A percentile compares a stretch with the other conserved stretches of the same genome.
Conservation (phyloP, 495 filamentous ascomycete genomes). For the Penicillium verhagenii region DNA sequence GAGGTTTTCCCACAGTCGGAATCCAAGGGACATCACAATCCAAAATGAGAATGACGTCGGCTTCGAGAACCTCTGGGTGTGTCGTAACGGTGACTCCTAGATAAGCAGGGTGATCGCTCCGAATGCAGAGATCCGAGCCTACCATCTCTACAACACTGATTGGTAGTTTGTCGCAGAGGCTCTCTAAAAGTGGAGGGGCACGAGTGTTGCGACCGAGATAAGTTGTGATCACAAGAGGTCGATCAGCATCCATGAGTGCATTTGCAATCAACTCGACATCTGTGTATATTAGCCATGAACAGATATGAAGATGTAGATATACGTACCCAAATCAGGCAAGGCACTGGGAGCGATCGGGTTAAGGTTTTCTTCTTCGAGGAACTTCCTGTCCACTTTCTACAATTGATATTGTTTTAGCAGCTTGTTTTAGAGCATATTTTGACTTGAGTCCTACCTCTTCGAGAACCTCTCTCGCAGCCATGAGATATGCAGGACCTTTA, state of each 20-base stretch:
- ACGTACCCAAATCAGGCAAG: conserved; percentile 54
- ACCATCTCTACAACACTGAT: conserved; percentile 80
- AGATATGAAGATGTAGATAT: background rate
- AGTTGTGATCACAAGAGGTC: conserved; percentile 74
- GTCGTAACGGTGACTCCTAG: conserved; percentile 68
- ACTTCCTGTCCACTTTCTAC: conserved; percentile 33
- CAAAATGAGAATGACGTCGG: conserved; percentile 81
- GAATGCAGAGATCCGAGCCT: conserved; percentile 88
- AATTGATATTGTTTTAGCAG: conserved; percentile 24
- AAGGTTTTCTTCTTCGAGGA: conserved; percentile 65
- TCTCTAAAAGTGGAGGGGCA: conserved; percentile 63
- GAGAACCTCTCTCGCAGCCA: conserved; percentile 79
- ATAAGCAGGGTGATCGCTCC: conserved; percentile 67
- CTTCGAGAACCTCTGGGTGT: conserved; percentile 30
- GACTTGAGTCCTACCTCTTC: conserved; percentile 67
- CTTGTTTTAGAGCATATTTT: background rate
- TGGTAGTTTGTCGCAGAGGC: conserved; percentile 73
- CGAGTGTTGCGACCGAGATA: conserved; percentile 72
- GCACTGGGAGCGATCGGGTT: conserved; percentile 68
- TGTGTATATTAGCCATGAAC: background rate
- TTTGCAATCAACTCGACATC: conserved; percentile 61
- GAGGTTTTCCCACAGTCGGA: conserved; percentile 52
- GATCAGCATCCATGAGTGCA: conserved; percentile 63
- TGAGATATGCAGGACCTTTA: conserved; percentile 78
- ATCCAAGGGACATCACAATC: conserved; percentile 81